Evolutionary conservation across 1,284 basidiomycete species (phyloP).

Genomic region (Ganoderma boninense): DNA sequence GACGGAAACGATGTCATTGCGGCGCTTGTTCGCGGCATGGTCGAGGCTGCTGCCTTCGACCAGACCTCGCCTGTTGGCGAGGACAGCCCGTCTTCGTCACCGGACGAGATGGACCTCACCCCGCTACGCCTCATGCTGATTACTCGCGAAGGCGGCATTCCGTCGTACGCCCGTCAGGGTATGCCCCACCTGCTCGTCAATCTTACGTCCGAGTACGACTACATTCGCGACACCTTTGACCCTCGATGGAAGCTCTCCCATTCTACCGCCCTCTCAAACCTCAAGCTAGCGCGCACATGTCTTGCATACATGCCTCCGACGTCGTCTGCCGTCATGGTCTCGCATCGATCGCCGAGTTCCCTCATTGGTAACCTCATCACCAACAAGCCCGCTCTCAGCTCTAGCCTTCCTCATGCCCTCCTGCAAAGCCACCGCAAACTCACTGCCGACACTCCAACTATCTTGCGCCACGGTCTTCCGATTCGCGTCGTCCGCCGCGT

Average conservation of each 20-base stretch:
- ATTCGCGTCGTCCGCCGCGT: constrained; percentile 82
- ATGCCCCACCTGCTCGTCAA: constrained; percentile 98
- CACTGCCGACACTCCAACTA: constrained; percentile 91
- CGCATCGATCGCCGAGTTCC: constrained; percentile 94
- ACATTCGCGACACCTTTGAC: constrained; percentile 90
- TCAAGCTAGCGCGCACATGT: constrained; percentile 89
- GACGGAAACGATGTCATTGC: constrained; percentile 92
- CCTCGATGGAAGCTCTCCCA: constrained; percentile 81
- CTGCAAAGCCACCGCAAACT: constrained; percentile 87
- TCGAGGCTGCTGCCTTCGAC: constrained; percentile 62
- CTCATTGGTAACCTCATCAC: constrained; percentile 98
- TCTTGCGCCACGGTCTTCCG: constrained; percentile 89
- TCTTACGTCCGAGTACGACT: constrained; percentile 86
- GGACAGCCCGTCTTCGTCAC: constrained; percentile 37
- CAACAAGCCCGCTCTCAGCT: constrained; percentile 97
- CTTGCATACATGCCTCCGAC: constrained; percentile 93
- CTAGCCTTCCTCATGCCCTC: constrained; percentile 92
- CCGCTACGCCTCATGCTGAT: constrained; percentile 98
- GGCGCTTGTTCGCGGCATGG: constrained; percentile 91
- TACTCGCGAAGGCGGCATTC: constrained; percentile 96
- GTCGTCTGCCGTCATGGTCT: constrained; percentile 95
- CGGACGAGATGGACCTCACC: constrained; percentile 73
- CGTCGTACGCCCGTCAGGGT: constrained; percentile 95
- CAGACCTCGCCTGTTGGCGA: constrained; percentile 30
- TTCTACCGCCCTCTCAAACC: constrained; percentile 89